Base-by-base conservation (phyloP, 179 eudicot species). In the Drosera spatulata region DNA sequence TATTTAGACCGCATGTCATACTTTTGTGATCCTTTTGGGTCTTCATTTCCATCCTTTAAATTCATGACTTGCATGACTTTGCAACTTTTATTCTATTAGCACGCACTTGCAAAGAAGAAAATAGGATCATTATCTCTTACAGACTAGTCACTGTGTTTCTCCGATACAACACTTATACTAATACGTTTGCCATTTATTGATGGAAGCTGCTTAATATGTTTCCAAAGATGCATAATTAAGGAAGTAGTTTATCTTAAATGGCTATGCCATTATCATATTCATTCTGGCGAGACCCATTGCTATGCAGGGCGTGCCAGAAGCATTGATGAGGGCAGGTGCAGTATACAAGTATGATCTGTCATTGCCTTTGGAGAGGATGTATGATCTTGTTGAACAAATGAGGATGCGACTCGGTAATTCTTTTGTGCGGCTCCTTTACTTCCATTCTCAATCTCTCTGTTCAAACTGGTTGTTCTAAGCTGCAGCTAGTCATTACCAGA, bases 321-420 rank as follows among this genome's bases (percentile, higher is more conserved):
- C 97, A 57, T 53, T 93, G 70, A 77, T 81, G 95, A 89, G 79
- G 73, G 87, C 86, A 3, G 99, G 99, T 58, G 94, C 94, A 65
- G 88, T 89, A 15, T 93, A 89, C 80, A 93, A 89, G 73, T 93
- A 93, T 68, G 99, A 93, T 79, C 73, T 93, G 73, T 93, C 99
- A 63, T 66, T 93, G 60, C 99, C 99, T 61, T 63, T 83, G 70
- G 97, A 81, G 66, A 86, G 85, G 77, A 82, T 93, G 94, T 93
- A 93, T 64, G 85, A 86, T 68, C 82, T 93, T 70, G 99, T 93
- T 56, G 90, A 84, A 70, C 97, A 80, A 77, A 86, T 86, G 94
- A 81, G 94, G 56, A 63, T 56, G 67, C 89, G 87, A 64, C 88
- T 93, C 55, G 95, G 96, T 89, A 86, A 78, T 14, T 22, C 33